phyloP scores from a whole-genome alignment of 140 eudicot species.

The Cichorium intybus region DNA sequence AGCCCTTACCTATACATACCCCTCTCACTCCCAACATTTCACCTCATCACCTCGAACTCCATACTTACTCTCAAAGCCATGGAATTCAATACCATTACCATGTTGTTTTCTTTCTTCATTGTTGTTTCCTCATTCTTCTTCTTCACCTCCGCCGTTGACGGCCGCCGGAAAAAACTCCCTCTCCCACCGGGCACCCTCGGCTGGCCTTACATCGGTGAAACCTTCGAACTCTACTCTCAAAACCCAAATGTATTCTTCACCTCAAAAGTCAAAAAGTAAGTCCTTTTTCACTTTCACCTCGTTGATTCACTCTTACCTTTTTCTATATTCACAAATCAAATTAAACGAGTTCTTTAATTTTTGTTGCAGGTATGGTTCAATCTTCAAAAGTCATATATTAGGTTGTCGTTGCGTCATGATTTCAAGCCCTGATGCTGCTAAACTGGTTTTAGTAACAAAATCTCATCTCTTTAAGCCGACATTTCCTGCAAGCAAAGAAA shows the following conservation, averaged over 20 bases:
- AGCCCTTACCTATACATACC: conserved; percentile 50
- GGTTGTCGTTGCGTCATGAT: conserved; percentile 95
- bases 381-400: conserved; percentile 83
- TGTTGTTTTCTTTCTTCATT: conserved; percentile 22
- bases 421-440: conserved; percentile 90
- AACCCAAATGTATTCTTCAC: conserved; percentile 91
- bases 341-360: not conserved
- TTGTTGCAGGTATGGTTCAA: conserved; percentile 74
- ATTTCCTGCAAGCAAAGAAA: conserved; percentile 92
- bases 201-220: conserved; percentile 95
- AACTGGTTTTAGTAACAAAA: conserved; percentile 63
- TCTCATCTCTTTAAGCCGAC: conserved; percentile 91
- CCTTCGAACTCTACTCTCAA: conserved; percentile 87
- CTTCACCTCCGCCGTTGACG: conserved; percentile 21
- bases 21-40: conserved; percentile 4
- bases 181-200: conserved; percentile 98
- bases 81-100: conserved; percentile 19
- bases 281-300: not conserved
- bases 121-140: conserved; percentile 14
- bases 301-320: not conserved
- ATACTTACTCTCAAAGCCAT: conserved; percentile 17
- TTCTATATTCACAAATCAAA: not conserved
- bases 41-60: conserved; percentile 19
- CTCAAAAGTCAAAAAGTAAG: conserved; percentile 86
- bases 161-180: conserved; percentile 39